These are phyloP conservation scores for Magnusiomyces suaveolens DNA, from an alignment of 1,139 yeast genomes.

Conservation along the genomic window DNA sequence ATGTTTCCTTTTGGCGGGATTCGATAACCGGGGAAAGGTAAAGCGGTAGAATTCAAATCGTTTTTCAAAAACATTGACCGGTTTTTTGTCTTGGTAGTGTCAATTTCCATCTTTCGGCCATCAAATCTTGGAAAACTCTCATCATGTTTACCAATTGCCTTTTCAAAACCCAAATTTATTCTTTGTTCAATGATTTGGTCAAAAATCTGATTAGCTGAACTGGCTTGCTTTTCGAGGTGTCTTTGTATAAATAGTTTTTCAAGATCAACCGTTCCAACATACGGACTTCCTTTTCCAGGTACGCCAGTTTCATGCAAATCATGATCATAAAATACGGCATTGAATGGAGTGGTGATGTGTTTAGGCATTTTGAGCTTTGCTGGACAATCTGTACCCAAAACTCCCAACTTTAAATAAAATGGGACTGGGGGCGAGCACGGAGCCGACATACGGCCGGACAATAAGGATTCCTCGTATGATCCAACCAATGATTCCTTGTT, in stretches of 20 bases:
- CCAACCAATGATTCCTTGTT: slow-evolving; percentile 26
- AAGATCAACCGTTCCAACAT: slow-evolving; percentile 35
- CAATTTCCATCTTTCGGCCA: not conserved
- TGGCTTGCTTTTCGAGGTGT: slow-evolving; percentile 25
- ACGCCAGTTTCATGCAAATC: slow-evolving; percentile 19
- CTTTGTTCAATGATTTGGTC: slow-evolving; percentile 8
- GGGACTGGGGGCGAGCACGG: slow-evolving; percentile 28
- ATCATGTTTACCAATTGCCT: not conserved
- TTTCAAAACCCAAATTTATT: not conserved
- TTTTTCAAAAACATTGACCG: not conserved
- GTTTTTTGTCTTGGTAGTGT: not conserved
- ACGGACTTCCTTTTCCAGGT: slow-evolving; percentile 31
- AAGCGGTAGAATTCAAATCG: too few species aligned
- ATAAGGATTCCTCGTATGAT: slow-evolving; percentile 31
- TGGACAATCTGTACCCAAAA: slow-evolving; percentile 16
- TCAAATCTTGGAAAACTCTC: not conserved
- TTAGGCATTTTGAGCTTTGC: slow-evolving; percentile 22
- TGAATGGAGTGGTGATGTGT: slow-evolving; percentile 27
- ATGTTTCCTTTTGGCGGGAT: slow-evolving; percentile 36
- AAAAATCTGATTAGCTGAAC: too few species aligned
- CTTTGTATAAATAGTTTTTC: slow-evolving; percentile 20
- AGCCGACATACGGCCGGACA: slow-evolving; percentile 31
- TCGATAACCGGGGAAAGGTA: slow-evolving; percentile 33
- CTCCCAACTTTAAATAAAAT: slow-evolving; percentile 24
- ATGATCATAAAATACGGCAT: slow-evolving; percentile 34